Percentiles rank a stretch among this genome's conserved stretches.
phyloP scores from a whole-genome alignment of 2,329 filamentous ascomycete species.

The Didymella exigua region DNA sequence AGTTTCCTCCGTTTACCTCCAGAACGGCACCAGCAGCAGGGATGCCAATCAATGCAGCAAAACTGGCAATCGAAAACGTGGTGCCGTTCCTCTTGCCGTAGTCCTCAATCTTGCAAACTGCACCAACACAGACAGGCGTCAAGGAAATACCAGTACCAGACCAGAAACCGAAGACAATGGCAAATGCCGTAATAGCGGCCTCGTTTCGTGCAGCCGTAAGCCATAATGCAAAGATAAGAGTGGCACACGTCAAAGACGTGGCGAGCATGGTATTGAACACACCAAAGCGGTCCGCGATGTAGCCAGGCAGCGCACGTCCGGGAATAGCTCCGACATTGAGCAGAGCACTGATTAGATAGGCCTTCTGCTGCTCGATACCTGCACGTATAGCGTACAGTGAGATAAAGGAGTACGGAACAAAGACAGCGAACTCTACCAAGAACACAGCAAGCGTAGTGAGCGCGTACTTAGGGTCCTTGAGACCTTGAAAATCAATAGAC shows the following conservation, averaged over 20 bases:
- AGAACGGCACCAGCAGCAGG: conserved; percentile 64
- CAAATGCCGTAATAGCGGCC: conserved; percentile 65
- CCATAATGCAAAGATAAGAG: conserved; percentile 62
- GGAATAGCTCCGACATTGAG: conserved; percentile 56
- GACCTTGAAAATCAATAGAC: conserved; percentile 44
- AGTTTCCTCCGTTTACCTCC: conserved; percentile 20
- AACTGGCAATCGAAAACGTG: conserved; percentile 63
- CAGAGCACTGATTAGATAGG: conserved; percentile 51
- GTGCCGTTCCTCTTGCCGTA: conserved; percentile 71
- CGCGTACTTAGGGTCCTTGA: conserved; percentile 31
- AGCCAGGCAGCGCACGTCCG: conserved; percentile 61
- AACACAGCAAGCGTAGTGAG: conserved; percentile 33
- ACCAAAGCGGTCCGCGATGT: conserved; percentile 59
- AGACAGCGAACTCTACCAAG: conserved; percentile 65
- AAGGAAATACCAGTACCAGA: conserved; percentile 70
- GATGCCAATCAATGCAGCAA: conserved; percentile 69
- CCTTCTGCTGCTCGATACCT: conserved; percentile 20
- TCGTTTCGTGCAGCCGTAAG: conserved; percentile 56
- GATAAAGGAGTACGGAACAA: conserved; percentile 62
- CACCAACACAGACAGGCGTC: conserved; percentile 67
- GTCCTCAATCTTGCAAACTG: conserved; percentile 71
- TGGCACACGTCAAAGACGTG: conserved; percentile 50
- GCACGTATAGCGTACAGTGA: conserved; percentile 52
- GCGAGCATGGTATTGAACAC: conserved; percentile 60
- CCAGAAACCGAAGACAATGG: conserved; percentile 69